Conservation (phyloP, 768 basidiomycete species). For the Pleurotus eryngii region DNA sequence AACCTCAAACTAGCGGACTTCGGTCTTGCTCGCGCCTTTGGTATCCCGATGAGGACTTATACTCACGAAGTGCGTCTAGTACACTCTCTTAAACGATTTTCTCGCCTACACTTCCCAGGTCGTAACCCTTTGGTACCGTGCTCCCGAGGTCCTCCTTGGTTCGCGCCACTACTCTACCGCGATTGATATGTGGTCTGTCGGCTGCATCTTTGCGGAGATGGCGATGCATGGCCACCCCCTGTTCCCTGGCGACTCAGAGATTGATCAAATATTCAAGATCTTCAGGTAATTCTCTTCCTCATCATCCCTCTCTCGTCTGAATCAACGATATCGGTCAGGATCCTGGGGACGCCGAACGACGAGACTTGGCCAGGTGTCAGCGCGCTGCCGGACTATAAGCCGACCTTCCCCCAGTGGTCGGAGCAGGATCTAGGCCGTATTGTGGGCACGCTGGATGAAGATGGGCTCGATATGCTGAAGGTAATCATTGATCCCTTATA, state of each 20-base stretch:
- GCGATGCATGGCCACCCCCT: conserved; percentile 85
- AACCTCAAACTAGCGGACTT: conserved; percentile 98
- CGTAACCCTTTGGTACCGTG: conserved; percentile 98
- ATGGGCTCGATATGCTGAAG: conserved; percentile 78
- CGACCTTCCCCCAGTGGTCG: conserved; percentile 95
- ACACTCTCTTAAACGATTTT: background rate
- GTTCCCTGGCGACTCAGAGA: conserved; percentile 99
- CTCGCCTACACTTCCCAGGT: conserved; percentile 53
- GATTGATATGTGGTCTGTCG: conserved; percentile 99
- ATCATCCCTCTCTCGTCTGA: background rate
- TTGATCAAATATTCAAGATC: conserved; percentile 99
- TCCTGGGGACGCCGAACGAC: conserved; percentile 93
- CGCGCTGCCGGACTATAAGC: conserved; percentile 89
- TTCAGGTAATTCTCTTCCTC: conserved; percentile 65
- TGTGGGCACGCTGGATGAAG: conserved; percentile 70
- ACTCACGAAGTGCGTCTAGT: conserved; percentile 79
- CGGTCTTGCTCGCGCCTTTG: conserved; percentile 93
- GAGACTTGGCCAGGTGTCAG: conserved; percentile 89
- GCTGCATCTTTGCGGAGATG: conserved; percentile 99
- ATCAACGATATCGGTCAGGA: conserved; percentile 38
- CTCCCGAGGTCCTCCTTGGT: conserved; percentile 94
- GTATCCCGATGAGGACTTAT: conserved; percentile 98
- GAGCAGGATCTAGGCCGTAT: conserved; percentile 63
- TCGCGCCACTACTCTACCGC: conserved; percentile 96
- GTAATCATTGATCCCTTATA: conserved; percentile 30